These are phyloP conservation scores for Pholiota adiposa DNA, from an alignment of 1,284 basidiomycete species.

Conservation along the genomic window DNA sequence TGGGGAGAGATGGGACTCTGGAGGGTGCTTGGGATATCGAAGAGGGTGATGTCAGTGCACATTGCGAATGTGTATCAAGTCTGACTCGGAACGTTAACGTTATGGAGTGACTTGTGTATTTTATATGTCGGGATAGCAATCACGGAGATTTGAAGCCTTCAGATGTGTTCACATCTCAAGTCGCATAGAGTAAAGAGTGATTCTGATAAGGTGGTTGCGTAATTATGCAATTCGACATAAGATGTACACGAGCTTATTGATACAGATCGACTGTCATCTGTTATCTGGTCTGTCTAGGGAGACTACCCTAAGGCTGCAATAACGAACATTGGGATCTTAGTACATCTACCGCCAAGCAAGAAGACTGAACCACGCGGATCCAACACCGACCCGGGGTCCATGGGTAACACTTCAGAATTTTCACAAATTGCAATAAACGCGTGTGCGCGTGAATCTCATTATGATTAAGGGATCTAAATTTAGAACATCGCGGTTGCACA, in stretches of 20 bases:
- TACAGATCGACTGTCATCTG: too few relatives aligned
- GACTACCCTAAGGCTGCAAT: neutral
- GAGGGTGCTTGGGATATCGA: slow-evolving; percentile 23
- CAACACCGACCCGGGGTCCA: too few relatives aligned
- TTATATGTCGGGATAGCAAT: neutral
- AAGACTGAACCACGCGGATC: neutral
- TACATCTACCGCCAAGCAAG: too few relatives aligned
- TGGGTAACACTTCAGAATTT: too few relatives aligned
- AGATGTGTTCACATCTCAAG: neutral
- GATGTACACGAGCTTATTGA: neutral
- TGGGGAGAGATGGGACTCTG: slow-evolving; percentile 23
- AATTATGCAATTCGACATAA: neutral
- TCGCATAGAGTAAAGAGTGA: neutral
- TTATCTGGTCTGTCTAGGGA: too few relatives aligned
- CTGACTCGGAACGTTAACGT: too few relatives aligned
- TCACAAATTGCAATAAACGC: neutral
- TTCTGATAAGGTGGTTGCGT: neutral
- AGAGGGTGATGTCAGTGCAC: slow-evolving; percentile 22
- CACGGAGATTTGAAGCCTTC: neutral
- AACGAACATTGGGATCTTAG: neutral
- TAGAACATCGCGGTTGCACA: neutral
- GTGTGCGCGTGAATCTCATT: neutral
- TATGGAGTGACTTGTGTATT: too few relatives aligned
- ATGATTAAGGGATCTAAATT: neutral
- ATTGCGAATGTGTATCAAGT: slow-evolving; percentile 2